Conservation (phyloP, 164 flowering plant genomes). For the Sedum album region DNA sequence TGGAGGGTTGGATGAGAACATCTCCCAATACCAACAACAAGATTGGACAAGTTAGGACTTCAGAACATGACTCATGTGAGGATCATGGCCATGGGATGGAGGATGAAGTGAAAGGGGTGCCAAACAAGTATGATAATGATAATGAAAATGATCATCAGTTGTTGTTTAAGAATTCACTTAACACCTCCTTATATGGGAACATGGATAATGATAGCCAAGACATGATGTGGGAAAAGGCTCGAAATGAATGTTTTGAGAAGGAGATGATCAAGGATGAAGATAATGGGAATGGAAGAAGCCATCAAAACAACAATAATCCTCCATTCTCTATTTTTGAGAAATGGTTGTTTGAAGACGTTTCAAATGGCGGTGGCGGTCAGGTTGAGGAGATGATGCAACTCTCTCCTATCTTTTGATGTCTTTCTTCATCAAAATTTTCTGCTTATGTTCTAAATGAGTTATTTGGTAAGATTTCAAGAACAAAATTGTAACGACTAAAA, state of each 20-base stretch:
- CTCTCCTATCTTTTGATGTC: slow-evolving; percentile 41
- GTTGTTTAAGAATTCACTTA: neutral
- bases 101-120: neutral
- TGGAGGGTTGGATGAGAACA: slow-evolving; percentile 86
- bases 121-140: neutral
- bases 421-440: neutral
- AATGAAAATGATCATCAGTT: neutral
- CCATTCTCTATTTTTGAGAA: slow-evolving; percentile 50
- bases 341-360: slow-evolving; percentile 53
- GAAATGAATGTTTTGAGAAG: slow-evolving; percentile 2
- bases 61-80: slow-evolving; percentile 6
- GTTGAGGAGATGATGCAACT: slow-evolving; percentile 52
- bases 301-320: slow-evolving; percentile 14
- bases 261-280: slow-evolving; percentile 12
- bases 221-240: neutral
- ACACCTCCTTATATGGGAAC: neutral
- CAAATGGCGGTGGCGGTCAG: slow-evolving; percentile 22
- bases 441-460: neutral
- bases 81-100: neutral
- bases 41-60: neutral
- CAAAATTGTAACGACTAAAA: neutral
- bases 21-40: slow-evolving; percentile 17
- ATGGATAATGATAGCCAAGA: slow-evolving; percentile 1
- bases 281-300: slow-evolving; percentile 13
- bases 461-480: neutral